These are phyloP conservation scores for Teratosphaeria zuluensis DNA, from an alignment of 2,329 filamentous ascomycete genomes.

Conservation along the genomic window DNA sequence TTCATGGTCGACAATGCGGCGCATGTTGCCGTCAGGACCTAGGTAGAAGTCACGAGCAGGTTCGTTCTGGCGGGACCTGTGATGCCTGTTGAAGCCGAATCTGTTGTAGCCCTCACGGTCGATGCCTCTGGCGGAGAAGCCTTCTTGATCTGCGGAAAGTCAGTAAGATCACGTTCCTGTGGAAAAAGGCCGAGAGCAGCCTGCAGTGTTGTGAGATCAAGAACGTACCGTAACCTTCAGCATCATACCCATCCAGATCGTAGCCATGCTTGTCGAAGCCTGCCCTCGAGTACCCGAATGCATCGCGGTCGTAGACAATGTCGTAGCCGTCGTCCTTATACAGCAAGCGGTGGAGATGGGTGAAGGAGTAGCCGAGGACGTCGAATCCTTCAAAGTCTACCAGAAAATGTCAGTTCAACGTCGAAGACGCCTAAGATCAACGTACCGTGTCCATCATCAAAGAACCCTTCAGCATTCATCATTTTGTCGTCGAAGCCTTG, in stretches of 20 bases:
- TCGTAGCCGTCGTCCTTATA: background rate
- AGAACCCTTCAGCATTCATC: background rate
- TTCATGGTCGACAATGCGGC: background rate
- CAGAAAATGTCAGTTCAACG: no score
- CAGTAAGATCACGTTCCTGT: background rate
- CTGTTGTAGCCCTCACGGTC: background rate
- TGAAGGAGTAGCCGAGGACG: background rate
- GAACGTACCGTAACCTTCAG: background rate
- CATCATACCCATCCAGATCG: background rate
- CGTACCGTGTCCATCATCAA: background rate
- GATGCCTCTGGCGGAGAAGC: background rate
- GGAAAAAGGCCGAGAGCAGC: background rate
- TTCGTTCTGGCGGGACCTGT: background rate
- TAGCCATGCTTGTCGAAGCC: background rate
- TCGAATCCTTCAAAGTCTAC: background rate
- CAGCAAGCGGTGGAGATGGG: background rate
- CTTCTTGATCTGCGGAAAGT: background rate
- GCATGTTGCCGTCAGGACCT: background rate
- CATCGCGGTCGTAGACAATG: background rate
- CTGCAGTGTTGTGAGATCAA: background rate
- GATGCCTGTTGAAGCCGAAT: background rate
- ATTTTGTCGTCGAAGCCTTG: background rate
- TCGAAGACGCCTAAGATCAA: no score
- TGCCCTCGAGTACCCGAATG: background rate
- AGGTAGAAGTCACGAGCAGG: background rate